phyloP scores from a whole-genome alignment of 2,329 filamentous ascomycete genomes.

The Didymella keratinophila region DNA sequence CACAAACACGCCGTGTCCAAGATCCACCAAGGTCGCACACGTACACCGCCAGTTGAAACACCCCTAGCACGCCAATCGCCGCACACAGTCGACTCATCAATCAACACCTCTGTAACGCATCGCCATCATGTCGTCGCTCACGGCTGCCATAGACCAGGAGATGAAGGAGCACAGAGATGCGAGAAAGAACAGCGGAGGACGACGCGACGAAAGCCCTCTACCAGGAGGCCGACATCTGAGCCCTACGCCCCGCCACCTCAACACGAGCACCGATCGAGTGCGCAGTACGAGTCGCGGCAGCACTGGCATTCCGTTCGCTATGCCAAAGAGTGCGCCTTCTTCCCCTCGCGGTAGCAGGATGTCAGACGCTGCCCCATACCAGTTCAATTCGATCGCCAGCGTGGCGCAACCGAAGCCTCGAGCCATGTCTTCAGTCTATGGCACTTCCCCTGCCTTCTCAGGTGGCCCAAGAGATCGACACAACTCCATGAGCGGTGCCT shows the following conservation, averaged over 20 bases:
- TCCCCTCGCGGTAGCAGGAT: slow-evolving; percentile 43
- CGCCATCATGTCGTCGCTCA: slow-evolving; percentile 70
- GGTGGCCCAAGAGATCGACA: slow-evolving; percentile 46
- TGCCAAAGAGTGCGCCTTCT: slow-evolving; percentile 33
- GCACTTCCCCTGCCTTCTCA: slow-evolving; percentile 35
- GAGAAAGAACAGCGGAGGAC: slow-evolving; percentile 37
- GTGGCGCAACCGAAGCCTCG: slow-evolving; percentile 52
- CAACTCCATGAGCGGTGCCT: slow-evolving; percentile 50
- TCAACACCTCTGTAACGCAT: slow-evolving; percentile 12
- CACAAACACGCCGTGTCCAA: slow-evolving; percentile 28
- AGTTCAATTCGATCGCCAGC: slow-evolving; percentile 56
- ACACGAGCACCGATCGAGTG: slow-evolving; percentile 49
- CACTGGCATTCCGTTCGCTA: slow-evolving; percentile 40
- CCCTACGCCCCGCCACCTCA: slow-evolving; percentile 66
- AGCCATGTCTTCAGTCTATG: slow-evolving; percentile 57
- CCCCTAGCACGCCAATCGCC: slow-evolving; percentile 7
- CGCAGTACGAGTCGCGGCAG: slow-evolving; percentile 47
- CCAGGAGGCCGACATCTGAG: slow-evolving; percentile 60
- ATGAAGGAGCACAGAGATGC: slow-evolving; percentile 70
- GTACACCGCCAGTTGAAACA: slow-evolving; percentile 12
- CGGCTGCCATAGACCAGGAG: slow-evolving; percentile 79
- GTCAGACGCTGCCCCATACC: slow-evolving; percentile 51
- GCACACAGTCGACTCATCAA: not conserved
- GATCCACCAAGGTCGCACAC: slow-evolving; percentile 17
- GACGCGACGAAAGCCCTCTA: slow-evolving; percentile 39